Conservation (phyloP, 176 grass and related monocot species). For the Aegilops umbellulata region DNA sequence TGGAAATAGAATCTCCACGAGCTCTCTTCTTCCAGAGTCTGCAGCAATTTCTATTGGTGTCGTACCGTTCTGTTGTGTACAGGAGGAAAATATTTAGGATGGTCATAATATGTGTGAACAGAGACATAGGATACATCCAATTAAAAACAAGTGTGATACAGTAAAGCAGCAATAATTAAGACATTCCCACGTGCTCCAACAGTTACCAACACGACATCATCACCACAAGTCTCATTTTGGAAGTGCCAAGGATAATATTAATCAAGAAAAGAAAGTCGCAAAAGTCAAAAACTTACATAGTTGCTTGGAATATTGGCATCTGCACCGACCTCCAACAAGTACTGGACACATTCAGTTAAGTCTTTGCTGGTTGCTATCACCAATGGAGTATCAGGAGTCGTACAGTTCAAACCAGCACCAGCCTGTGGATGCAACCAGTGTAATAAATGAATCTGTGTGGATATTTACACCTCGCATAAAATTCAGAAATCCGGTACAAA, state of each 20-base stretch:
- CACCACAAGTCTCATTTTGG: not conserved
- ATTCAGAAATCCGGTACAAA: not conserved
- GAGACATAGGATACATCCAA: not conserved
- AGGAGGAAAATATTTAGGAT: not conserved
- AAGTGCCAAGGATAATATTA: not conserved
- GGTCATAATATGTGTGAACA: not conserved
- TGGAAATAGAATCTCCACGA: slow-evolving; percentile 37
- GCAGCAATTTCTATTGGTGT: slow-evolving; percentile 38
- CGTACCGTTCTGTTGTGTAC: not conserved
- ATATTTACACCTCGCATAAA: not conserved
- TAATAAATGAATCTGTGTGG: not conserved
- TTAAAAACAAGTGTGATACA: not conserved
- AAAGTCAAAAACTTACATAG: slow-evolving; percentile 12
- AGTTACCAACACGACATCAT: not conserved
- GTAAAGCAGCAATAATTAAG: not conserved
- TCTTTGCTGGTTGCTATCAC: slow-evolving; percentile 28
- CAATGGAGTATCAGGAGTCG: slow-evolving; percentile 32
- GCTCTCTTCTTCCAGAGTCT: slow-evolving; percentile 25
- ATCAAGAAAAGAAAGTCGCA: not conserved
- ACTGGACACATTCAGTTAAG: slow-evolving; percentile 31
- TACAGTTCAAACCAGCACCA: slow-evolving; percentile 43
- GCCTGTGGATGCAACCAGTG: not conserved
- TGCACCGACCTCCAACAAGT: slow-evolving; percentile 34
- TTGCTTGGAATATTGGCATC: slow-evolving; percentile 35
- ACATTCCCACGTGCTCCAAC: not conserved